Percentiles rank a stretch among this genome's conserved stretches.
Evolutionary conservation across 2,329 filamentous ascomycete genomes (phyloP).

Genomic region (Talaromyces sp.): DNA sequence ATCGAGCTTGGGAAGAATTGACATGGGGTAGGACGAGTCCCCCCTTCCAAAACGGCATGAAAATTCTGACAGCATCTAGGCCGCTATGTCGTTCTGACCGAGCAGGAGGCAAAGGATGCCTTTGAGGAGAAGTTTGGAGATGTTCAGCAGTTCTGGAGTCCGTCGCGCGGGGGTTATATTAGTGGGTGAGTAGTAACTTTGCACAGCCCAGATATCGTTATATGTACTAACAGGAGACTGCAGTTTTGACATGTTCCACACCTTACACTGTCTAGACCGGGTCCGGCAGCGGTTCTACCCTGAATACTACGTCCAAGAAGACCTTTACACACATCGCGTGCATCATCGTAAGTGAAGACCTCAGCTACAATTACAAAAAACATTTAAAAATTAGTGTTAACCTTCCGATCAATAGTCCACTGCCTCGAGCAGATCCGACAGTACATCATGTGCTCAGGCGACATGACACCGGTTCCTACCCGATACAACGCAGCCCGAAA

Average conservation of each 20-base stretch:
- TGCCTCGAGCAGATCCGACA: conserved; percentile 4
- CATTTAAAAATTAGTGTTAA: not conserved
- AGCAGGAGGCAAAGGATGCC: not conserved
- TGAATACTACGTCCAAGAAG: conserved; percentile 1
- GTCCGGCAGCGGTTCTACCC: not conserved
- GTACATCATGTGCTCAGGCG: conserved; percentile 3
- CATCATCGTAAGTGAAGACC: conserved; percentile 1
- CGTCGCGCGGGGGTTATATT: not conserved
- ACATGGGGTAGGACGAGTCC: not conserved
- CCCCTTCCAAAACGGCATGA: not conserved
- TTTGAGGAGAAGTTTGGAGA: not conserved
- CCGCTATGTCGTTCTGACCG: not conserved
- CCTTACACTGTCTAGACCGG: conserved; percentile 1
- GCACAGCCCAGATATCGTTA: no score
- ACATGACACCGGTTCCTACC: not conserved
- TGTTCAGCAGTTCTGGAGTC: conserved; percentile 4
- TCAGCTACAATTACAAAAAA: not conserved
- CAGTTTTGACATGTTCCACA: conserved; percentile 2
- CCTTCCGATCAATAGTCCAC: not conserved
- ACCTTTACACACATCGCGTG: not conserved
- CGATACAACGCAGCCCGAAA: not conserved
- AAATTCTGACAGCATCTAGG: not conserved
- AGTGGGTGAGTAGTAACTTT: not conserved
- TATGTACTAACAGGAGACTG: not conserved
- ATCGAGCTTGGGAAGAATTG: conserved; percentile 1